Evolutionary conservation across 2,329 filamentous ascomycete genomes (phyloP).

Genomic region (Fusarium oxysporum): DNA sequence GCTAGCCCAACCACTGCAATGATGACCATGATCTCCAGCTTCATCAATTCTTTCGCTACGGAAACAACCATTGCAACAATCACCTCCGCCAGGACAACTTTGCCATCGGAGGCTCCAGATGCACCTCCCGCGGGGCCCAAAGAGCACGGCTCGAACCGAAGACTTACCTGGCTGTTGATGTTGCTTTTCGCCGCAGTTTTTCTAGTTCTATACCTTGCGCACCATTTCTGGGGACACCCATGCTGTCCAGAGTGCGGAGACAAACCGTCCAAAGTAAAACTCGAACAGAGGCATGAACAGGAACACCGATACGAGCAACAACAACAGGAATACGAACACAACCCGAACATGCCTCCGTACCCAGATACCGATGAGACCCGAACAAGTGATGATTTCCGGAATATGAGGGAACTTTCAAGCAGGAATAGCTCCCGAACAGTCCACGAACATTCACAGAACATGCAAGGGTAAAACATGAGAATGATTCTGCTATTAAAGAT

Average conservation of each 20-base stretch:
- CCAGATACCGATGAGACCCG: rapidly evolving
- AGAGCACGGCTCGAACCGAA: too few relatives aligned
- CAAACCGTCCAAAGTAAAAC: rapidly evolving
- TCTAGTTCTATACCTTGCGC: too few relatives aligned
- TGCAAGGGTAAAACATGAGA: rapidly evolving
- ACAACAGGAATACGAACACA: not conserved
- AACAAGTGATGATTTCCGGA: rapidly evolving
- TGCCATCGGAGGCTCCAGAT: not conserved
- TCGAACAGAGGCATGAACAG: not conserved
- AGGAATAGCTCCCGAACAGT: rapidly evolving
- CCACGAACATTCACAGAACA: not conserved
- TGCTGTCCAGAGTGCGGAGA: too few relatives aligned
- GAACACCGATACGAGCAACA: not conserved
- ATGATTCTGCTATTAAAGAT: not conserved
- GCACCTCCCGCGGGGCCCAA: rapidly evolving
- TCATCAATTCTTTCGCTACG: not conserved
- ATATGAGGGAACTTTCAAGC: rapidly evolving
- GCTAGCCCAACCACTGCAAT: not conserved
- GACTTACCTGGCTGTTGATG: rapidly evolving
- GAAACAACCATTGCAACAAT: not conserved
- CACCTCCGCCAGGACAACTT: not conserved
- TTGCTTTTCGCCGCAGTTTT: rapidly evolving
- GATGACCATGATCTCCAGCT: not conserved
- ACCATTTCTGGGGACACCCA: not conserved
- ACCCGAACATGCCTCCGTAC: rapidly evolving